Base-by-base conservation (phyloP, 495 filamentous ascomycete genomes). In the Hyaloscypha finlandica region DNA sequence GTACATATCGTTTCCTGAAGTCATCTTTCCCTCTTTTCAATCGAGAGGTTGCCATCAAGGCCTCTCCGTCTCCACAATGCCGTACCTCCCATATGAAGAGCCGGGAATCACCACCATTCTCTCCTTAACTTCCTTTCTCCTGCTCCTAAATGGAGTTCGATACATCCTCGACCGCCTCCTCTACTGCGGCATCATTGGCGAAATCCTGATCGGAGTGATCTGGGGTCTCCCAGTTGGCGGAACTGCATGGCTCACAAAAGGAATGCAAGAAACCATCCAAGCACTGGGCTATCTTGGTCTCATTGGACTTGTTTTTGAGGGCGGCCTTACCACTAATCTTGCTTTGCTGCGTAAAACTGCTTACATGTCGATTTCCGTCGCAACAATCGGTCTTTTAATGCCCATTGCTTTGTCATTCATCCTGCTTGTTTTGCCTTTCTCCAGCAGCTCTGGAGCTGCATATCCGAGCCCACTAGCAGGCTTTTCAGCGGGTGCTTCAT, bases 201-300 rank as follows among this genome's bases (percentile, higher is more conserved):
- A 94, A 70, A 82, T 94, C 22, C 77, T 94, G 20, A 74, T 93
- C 31, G 92, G 92, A 32, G 81, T 91, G 4, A 80, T 87, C 33
- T 94, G 86, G 81, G 89, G 91, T 31, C 81, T 81, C 0, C 90
- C 90, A 0, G 82, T 87, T 0, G 81, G 71, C 29, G 73, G 79
- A 12, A 74, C 77, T 32, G 80, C 85, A 70, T 87, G 83, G 82
- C 76, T 90, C 14, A 69, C 74, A 33, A 63, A 55, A 0, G 72
- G 74, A 4, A 74, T 76, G n/a, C 81, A 93, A 74, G 71, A 83
- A 3, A 79, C 81, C 0, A 82, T 92, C 53, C 83, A 89, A 9
- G 82, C 88, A 53, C 73, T 94, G n/a, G 91, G 92, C 0, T 94
- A 94, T 71, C 75, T 94, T 0, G 92, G 92, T 0, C 70, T 95